phyloP scores from a whole-genome alignment of 495 filamentous ascomycete species.

The Haplographium delicatum region DNA sequence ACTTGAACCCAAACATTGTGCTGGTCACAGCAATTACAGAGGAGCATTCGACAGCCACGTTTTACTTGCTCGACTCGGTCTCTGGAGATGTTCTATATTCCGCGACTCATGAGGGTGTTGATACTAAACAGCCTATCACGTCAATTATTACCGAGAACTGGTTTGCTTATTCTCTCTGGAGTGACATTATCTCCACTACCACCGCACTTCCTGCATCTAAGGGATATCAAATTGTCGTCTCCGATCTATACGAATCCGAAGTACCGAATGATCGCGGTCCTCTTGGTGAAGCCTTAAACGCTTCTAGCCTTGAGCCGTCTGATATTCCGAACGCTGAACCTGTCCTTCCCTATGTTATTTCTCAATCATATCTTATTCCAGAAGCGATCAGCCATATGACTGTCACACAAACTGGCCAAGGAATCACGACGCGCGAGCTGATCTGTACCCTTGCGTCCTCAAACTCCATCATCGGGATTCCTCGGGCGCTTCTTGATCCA shows the following conservation, averaged over 20 bases:
- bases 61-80: constrained; percentile 83
- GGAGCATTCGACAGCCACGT: constrained; percentile 47
- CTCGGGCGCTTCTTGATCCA: constrained; percentile 73
- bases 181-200: constrained; percentile 46
- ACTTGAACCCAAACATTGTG: constrained; percentile 82
- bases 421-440: constrained; percentile 80
- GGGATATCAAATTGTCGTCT: constrained; percentile 82
- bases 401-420: constrained; percentile 86
- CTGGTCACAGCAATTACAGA: constrained; percentile 68
- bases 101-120: constrained; percentile 64
- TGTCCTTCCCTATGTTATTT: constrained; percentile 61
- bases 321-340: constrained; percentile 34
- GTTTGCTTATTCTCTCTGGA: constrained; percentile 87
- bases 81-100: constrained; percentile 75
- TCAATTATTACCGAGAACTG: constrained; percentile 88
- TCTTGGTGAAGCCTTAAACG: constrained; percentile 61
- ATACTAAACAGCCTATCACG: constrained; percentile 66
- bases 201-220: constrained; percentile 53
- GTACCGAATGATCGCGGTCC: constrained; percentile 80
- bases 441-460: constrained; percentile 68
- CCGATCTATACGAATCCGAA: constrained; percentile 85
- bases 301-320: constrained; percentile 61
- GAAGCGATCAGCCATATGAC: constrained; percentile 71
- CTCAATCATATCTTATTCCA: constrained; percentile 74
- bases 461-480: constrained; percentile 72